A percentile compares a stretch with the other conserved stretches of the same genome.
Conservation (phyloP, 1,284 basidiomycete genomes). For the Chalciporus piperatoides region DNA sequence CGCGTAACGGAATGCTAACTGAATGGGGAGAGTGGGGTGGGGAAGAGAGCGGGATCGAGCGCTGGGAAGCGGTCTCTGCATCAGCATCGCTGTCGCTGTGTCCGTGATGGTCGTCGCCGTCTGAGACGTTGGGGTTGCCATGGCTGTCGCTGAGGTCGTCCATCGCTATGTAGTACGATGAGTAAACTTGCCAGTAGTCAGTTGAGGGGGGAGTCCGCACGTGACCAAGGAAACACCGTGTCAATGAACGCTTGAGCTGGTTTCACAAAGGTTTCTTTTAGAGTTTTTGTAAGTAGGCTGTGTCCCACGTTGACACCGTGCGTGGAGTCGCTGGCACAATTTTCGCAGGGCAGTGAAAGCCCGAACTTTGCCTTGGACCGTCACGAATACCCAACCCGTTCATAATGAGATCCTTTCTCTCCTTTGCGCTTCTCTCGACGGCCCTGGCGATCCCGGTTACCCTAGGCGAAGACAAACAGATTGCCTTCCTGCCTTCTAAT, state of each 20-base stretch:
- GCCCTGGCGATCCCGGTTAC: conserved; percentile 23
- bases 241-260: not conserved
- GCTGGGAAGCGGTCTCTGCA: conserved; percentile 75
- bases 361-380: conserved; percentile 2
- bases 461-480: conserved; percentile 16
- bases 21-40: conserved; percentile 47
- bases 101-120: conserved; percentile 3
- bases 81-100: conserved; percentile 42
- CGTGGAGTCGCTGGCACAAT: not conserved
- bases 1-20: conserved; percentile 28
- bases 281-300: not conserved
- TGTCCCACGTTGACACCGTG: not conserved
- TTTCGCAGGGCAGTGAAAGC: not conserved
- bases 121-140: conserved; percentile 2
- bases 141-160: conserved; percentile 6
- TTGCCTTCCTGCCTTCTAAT: conserved; percentile 9
- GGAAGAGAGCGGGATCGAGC: conserved; percentile 70
- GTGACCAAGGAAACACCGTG: not conserved
- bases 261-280: too few species aligned
- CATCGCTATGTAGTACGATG: conserved; percentile 1
- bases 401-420: conserved; percentile 15
- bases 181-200: not conserved
- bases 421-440: conserved; percentile 13
- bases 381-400: not conserved
- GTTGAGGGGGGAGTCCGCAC: not conserved